Evolutionary conservation across 2,329 filamentous ascomycete species (phyloP).

Genomic region (Penicillium sp.): DNA sequence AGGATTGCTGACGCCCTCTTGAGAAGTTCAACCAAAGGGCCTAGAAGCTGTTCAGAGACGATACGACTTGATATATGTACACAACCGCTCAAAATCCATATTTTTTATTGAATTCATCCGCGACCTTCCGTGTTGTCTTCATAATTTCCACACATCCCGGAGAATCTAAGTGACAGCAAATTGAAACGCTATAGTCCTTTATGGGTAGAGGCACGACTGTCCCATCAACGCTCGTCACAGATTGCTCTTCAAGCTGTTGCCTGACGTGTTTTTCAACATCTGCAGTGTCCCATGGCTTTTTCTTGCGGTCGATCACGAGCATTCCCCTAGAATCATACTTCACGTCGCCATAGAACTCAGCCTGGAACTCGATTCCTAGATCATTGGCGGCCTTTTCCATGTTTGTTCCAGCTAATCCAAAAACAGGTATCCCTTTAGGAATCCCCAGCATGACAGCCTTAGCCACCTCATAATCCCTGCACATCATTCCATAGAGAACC

Average conservation of each 20-base stretch:
- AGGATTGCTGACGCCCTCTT: too few relatives aligned
- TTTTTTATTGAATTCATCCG: constrained; percentile 49
- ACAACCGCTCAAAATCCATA: constrained; percentile 19
- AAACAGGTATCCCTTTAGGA: constrained; percentile 56
- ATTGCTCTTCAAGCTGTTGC: constrained; percentile 49
- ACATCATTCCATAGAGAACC: constrained; percentile 63
- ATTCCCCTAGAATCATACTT: constrained; percentile 58
- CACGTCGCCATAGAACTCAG: constrained; percentile 62
- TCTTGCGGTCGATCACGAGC: constrained; percentile 63
- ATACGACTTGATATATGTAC: neutral
- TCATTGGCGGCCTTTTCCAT: constrained; percentile 61
- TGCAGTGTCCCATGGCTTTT: constrained; percentile 54
- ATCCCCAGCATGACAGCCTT: constrained; percentile 60
- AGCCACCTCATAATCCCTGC: constrained; percentile 56
- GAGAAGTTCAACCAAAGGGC: neutral
- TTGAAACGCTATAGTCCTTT: constrained; percentile 48
- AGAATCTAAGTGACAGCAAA: constrained; percentile 56
- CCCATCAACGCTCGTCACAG: constrained; percentile 49
- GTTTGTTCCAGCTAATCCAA: constrained; percentile 59
- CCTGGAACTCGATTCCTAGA: constrained; percentile 58
- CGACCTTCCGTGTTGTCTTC: constrained; percentile 43
- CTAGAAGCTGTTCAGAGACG: neutral
- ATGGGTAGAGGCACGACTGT: constrained; percentile 45
- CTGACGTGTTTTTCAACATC: constrained; percentile 49
- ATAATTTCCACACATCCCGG: constrained; percentile 53